A percentile compares a stretch with the other conserved stretches of the same genome.
Conservation (phyloP, 305 asterid species). For the Caryopteris hybrid region DNA sequence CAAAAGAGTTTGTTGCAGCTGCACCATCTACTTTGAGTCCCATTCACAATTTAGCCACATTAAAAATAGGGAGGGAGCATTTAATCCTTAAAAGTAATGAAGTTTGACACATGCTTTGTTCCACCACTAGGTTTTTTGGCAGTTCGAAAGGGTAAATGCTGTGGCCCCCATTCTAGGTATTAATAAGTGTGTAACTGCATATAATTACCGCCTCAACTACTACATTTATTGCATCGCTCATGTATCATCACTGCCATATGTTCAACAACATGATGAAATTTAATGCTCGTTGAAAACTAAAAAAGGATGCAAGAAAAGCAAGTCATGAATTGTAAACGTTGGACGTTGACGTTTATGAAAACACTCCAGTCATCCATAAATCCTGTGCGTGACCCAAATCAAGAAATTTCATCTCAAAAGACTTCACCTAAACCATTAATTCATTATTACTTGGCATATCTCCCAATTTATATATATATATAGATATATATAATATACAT, state of each 20-base stretch:
- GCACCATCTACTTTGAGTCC: conserved; percentile 13
- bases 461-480: too few species aligned
- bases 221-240: conserved; percentile 29
- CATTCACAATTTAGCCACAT: conserved; percentile 1
- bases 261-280: conserved; percentile 18
- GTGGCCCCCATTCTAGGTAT: conserved; percentile 28
- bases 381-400: conserved; percentile 16
- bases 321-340: not conserved
- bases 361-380: not conserved
- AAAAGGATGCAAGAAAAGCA: not conserved
- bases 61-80: not conserved
- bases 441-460: too few species aligned
- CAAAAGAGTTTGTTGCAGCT: conserved; percentile 16
- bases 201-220: conserved; percentile 44
- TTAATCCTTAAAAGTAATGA: conserved; percentile 23
- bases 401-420: not conserved
- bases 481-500: too few species aligned
- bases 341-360: not conserved
- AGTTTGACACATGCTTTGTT: conserved; percentile 21
- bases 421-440: too few species aligned
- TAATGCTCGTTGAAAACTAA: conserved; percentile 23
- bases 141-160: conserved; percentile 35
- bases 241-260: conserved; percentile 1
- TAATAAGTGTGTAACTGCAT: not conserved
- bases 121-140: conserved; percentile 19